Evolutionary conservation across 208 protist species (phyloP).

Genomic region (Phytomonas serpens): DNA sequence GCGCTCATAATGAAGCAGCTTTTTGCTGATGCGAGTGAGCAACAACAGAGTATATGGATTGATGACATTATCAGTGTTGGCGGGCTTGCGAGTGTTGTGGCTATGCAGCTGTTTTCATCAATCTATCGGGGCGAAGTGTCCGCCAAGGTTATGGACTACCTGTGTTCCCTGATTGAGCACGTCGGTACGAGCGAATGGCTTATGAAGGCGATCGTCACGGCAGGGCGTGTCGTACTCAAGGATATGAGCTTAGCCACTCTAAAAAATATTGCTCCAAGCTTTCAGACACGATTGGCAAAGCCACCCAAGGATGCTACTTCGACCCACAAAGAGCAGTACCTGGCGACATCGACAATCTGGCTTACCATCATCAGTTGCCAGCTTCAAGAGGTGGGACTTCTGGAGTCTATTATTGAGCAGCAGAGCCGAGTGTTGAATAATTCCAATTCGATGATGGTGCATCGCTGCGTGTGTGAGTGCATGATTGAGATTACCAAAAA

Average conservation of each 20-base stretch:
- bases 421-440: slow-evolving; percentile 84
- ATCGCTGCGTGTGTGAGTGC: slow-evolving; percentile 80
- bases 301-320: slow-evolving; percentile 73
- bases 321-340: slow-evolving; percentile 80
- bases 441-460: slow-evolving; percentile 83
- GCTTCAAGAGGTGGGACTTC: slow-evolving; percentile 65
- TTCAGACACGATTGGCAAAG: slow-evolving; percentile 70
- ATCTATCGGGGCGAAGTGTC: slow-evolving; percentile 40
- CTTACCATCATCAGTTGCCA: slow-evolving; percentile 86
- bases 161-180: slow-evolving; percentile 61
- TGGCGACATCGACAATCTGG: slow-evolving; percentile 82
- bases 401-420: slow-evolving; percentile 85
- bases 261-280: slow-evolving; percentile 38
- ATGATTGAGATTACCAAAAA: slow-evolving; percentile 85
- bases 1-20: slow-evolving; percentile 50
- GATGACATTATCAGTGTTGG: slow-evolving; percentile 46
- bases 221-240: slow-evolving; percentile 64
- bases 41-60: slow-evolving; percentile 52
- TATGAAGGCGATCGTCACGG: slow-evolving; percentile 51
- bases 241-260: slow-evolving; percentile 43
- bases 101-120: slow-evolving; percentile 49
- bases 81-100: slow-evolving; percentile 55
- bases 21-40: slow-evolving; percentile 40
- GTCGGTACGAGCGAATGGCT: slow-evolving; percentile 49
- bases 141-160: slow-evolving; percentile 55